Percentiles rank a stretch among this genome's conserved stretches.
Evolutionary conservation across 2,329 filamentous ascomycete genomes (phyloP).

Genomic region (Fusarium dimerum): DNA sequence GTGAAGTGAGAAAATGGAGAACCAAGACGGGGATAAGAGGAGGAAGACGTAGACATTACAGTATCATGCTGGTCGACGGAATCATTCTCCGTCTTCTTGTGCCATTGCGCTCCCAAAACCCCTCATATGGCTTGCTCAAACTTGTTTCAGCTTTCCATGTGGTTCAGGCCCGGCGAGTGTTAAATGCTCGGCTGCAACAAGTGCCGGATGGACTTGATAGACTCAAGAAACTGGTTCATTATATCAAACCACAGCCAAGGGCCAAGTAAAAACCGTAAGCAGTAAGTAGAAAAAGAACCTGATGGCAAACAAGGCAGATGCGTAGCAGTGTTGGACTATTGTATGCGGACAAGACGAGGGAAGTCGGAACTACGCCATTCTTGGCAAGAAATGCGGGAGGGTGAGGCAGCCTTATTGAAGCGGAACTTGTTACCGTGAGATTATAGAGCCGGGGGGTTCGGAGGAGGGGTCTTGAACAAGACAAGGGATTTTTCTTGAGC

Average conservation of each 20-base stretch:
- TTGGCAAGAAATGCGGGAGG: neutral
- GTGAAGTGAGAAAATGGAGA: neutral
- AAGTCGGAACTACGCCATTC: neutral
- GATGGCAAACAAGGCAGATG: no score
- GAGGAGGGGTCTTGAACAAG: constrained; percentile 19
- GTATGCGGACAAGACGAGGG: no score
- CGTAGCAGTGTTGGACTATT: no score
- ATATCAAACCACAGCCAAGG: neutral
- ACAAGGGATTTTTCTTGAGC: constrained; percentile 27
- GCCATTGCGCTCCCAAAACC: neutral
- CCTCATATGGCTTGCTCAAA: neutral
- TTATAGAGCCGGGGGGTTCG: neutral
- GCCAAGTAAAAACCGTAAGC: neutral
- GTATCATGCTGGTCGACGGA: no score
- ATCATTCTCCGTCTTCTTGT: neutral
- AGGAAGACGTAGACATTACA: no score
- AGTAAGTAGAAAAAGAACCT: neutral
- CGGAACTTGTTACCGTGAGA: neutral
- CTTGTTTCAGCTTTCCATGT: neutral
- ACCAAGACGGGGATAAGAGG: neutral
- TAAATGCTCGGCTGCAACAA: neutral
- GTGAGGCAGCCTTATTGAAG: neutral
- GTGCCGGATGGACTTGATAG: neutral
- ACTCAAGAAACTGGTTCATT: neutral
- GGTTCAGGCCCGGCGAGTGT: neutral